These are phyloP conservation scores for Pythium brachiatum DNA, from an alignment of 352 stramenopile genomes.

Conservation along the genomic window DNA sequence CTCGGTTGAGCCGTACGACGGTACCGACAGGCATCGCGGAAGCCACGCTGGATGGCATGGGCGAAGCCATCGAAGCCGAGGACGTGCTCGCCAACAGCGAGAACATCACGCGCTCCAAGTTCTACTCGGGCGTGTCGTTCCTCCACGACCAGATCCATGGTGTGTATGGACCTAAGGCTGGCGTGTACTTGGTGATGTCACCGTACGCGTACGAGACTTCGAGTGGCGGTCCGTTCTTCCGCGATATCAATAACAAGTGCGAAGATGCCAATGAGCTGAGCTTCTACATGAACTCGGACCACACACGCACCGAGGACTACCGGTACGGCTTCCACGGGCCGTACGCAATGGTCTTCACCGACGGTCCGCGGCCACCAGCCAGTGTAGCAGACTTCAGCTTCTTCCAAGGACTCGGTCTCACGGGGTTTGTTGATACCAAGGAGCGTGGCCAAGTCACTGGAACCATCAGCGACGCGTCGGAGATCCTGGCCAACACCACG, in stretches of 20 bases:
- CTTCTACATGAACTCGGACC: conserved; percentile 66
- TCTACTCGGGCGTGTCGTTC: conserved; percentile 37
- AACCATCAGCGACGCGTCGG: conserved; percentile 33
- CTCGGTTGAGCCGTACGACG: conserved; percentile 32
- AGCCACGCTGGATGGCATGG: conserved; percentile 33
- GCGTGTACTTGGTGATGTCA: conserved; percentile 56
- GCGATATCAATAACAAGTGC: conserved; percentile 59
- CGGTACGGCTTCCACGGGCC: conserved; percentile 53
- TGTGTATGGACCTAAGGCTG: conserved; percentile 32
- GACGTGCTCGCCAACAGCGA: conserved; percentile 34
- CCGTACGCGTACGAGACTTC: conserved; percentile 44
- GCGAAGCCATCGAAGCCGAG: conserved; percentile 37
- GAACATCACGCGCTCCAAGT: conserved; percentile 41
- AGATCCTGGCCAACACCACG: conserved; percentile 23
- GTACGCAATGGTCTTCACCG: conserved; percentile 43
- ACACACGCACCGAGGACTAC: conserved; percentile 53
- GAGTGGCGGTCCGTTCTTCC: conserved; percentile 44
- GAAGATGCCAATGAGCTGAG: conserved; percentile 45
- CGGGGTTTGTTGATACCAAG: conserved; percentile 33
- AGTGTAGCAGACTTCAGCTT: conserved; percentile 39
- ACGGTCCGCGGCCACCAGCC: conserved; percentile 23
- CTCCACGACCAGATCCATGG: conserved; percentile 42
- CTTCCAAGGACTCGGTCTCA: conserved; percentile 36
- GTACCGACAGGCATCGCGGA: conserved; percentile 37
- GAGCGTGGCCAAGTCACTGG: conserved; percentile 35